Base-by-base conservation (phyloP, 768 basidiomycete species). In the Termitomyces sp. region DNA sequence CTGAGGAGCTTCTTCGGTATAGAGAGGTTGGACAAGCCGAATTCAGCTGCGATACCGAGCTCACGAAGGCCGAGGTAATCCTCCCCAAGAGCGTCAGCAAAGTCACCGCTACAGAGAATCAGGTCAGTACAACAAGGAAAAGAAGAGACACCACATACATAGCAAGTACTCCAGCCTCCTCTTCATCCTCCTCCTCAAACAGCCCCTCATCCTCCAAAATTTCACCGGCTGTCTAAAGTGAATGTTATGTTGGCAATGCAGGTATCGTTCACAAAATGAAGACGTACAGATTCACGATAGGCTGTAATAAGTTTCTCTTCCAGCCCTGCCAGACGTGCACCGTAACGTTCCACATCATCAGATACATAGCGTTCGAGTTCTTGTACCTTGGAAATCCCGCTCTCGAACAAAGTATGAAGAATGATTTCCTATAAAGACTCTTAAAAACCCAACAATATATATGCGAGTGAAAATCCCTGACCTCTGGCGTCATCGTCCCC, bases 41-140 rank as follows among this genome's bases (percentile, higher is more conserved):
- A 79, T 66, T 97, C 95, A 44, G 81, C 82, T 22, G 92, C 94
- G 52, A 97, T 92, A 32, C 94, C 95, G 45, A 94, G 74, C 66
- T 90, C 93, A 51, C 84, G 82, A 28, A 98, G 78, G 12, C 95
- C 95, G 13, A 98, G 81, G 73, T 95, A 96, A 70, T 98, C 95
- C 64, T 94, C 94, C 33, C 94, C 94, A 16, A 95, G 80, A 16
- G 85, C 78, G 52, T 93, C 91, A 0, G 92, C 87, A 69, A 96
- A 94, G 65, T 91, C 88, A 53, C 94, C 94, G 66, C 88, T 90
- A 65, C 2, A 36, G 33, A 59, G 56, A 53, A 22, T n/a, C 30
- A 16, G 48, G 26, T 22, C 47, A 57, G 38, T 26, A 13, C 28
- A 54, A 7, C 22, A 42, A 50, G 16, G 38, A 45, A 14, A 35